Conservation (phyloP, 176 grass and related monocot genomes). For the Hyparrhenia diplandra region DNA sequence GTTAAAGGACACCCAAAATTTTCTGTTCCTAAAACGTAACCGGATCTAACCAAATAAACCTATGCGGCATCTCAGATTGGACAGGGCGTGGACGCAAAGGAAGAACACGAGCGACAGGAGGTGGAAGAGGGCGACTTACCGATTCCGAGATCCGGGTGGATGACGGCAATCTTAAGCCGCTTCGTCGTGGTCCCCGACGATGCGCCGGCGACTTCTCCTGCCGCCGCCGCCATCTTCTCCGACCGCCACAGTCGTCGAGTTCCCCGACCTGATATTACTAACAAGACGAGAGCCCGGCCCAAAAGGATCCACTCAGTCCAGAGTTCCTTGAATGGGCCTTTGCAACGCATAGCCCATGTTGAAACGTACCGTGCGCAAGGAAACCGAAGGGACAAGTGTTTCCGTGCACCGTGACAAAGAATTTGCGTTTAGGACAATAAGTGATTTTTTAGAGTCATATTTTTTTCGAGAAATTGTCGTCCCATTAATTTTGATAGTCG, state of each 20-base stretch:
- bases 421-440: too few relatives aligned
- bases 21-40: neutral
- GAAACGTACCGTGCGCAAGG: neutral
- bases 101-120: neutral
- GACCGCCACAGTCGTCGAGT: neutral
- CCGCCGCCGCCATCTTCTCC: conserved; percentile 15
- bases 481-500: too few relatives aligned
- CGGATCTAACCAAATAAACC: neutral
- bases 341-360: neutral
- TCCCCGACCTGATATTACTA: neutral
- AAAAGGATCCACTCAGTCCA: neutral
- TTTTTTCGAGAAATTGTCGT: too few relatives aligned
- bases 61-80: neutral
- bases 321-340: neutral
- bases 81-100: neutral
- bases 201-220: conserved; percentile 3
- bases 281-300: neutral
- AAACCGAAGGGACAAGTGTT: too few relatives aligned
- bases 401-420: too few relatives aligned
- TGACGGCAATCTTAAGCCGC: conserved; percentile 62
- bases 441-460: too few relatives aligned
- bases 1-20: too few relatives aligned
- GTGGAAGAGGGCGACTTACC: conserved; percentile 15
- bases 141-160: conserved; percentile 95
- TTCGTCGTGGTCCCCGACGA: conserved; percentile 27